Evolutionary conservation across 2,329 filamentous ascomycete genomes (phyloP), one percentile per base, ranked within the genome.

Genomic region (Ophiocordyceps robertsii): DNA sequence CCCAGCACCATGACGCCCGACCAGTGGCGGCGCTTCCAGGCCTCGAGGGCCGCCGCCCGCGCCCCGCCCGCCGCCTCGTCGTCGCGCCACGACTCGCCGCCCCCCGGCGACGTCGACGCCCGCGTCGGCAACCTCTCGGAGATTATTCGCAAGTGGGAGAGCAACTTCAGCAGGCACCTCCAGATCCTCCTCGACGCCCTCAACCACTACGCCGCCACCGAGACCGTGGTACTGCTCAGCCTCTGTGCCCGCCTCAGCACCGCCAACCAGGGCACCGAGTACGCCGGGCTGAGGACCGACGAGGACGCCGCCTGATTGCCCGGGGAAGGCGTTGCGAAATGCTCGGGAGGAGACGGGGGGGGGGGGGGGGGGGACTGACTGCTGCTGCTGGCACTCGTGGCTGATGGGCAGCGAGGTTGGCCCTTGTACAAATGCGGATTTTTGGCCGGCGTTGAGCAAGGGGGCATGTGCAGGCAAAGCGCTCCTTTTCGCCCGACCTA

Each of bases 131-230:
- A 90, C 55, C 72, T 96, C 43, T 83, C 86, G 47, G 89, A 95
- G 49, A 87, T 89, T 45, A 76, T 98, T 46, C 77, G 79, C 56
- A 88, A 90, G 63, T 96, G 93, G 68, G 92, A 98, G 61, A 80
- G 82, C 49, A 93, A 95, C 57, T 98, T 98, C 59, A 84, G 83
- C 44, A 71, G 88, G 38, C 90, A 96, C 63, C 65, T 98, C 53
- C 89, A 94, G 66, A 95, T 96, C 51, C 63, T 98, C 53, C 77
- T 96, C 32, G 92, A 96, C 58, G 90, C 87, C 46, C 71, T 98
- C 48, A 96, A 98, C 54, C 95, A 96, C 62, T 93, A 95, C 53
- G 92, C 92, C 3, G 92, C 92, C 0, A 96, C 92, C 0, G 92
- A 98, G 67, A 96, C 92, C 33, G 90, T 95, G 3, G 92, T 95